phyloP scores from a whole-genome alignment of 2,329 filamentous ascomycete species.

The Zymoseptoria pseudotritici region DNA sequence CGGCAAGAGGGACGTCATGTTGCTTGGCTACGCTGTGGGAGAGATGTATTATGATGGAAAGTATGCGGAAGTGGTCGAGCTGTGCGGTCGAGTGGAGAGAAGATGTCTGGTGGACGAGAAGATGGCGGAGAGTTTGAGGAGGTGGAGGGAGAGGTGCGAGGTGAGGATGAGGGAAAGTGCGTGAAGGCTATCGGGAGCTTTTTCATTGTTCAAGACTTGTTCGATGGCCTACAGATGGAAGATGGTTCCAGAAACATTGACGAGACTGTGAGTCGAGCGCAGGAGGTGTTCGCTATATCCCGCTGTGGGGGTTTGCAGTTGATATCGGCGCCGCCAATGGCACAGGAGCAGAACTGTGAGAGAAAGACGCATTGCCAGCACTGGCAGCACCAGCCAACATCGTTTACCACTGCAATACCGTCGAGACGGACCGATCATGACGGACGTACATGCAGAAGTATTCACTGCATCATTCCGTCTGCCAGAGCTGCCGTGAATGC shows the following conservation, averaged over 20 bases:
- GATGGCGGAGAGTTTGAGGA: slow-evolving; percentile 14
- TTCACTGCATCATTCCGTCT: neutral
- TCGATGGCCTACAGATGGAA: too few species aligned
- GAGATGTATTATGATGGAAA: slow-evolving; percentile 53
- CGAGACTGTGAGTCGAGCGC: too few species aligned
- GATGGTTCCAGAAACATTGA: too few species aligned
- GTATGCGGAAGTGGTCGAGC: slow-evolving; percentile 40
- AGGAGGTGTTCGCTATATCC: too few species aligned
- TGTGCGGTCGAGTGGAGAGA: slow-evolving; percentile 20
- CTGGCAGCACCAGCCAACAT: too few species aligned
- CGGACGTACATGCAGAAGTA: neutral
- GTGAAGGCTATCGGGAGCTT: neutral
- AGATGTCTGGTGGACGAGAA: slow-evolving; percentile 20
- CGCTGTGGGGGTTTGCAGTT: too few species aligned
- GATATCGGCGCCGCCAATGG: too few species aligned
- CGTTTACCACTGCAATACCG: too few species aligned
- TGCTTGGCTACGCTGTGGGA: slow-evolving; percentile 47
- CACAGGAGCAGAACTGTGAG: too few species aligned
- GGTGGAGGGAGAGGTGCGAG: slow-evolving; percentile 21
- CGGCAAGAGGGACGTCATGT: slow-evolving; percentile 23
- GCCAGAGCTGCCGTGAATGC: neutral
- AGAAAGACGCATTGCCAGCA: too few species aligned
- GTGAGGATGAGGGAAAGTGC: slow-evolving; percentile 4
- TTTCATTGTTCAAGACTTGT: too few species aligned
- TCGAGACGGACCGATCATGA: neutral